Evolutionary conservation across 2,329 filamentous ascomycete species (phyloP), one percentile per base, ranked within the genome.

Genomic region (Stemphylium vesicarium): DNA sequence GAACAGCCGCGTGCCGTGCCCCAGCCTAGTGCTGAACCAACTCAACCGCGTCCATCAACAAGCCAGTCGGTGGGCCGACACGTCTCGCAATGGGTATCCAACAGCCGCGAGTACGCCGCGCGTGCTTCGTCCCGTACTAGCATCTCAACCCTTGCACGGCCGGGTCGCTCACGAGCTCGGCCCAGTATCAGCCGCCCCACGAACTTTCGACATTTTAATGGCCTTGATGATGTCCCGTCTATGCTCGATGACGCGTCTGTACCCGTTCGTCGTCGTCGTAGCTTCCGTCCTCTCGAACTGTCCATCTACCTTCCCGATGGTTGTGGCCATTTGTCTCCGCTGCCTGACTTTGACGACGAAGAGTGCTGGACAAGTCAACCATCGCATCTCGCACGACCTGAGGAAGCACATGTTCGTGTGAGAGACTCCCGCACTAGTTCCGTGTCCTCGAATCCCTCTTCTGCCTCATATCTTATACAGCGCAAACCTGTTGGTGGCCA

Each of bases 261-360:
- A 60, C 69, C 71, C 4, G 48, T 71, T 13, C 66, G 71, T 31
- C 65, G 72, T 7, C 64, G 71, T 36, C 65, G 70, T 31, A 74
- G 70, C 56, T 77, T 77, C 52, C 64, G 70, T 22, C 76, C 75
- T 4, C 59, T 78, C 5, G 72, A 78, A 40, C 63, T 78, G 1
- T 76, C 73, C 11, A 77, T 78, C 31, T 77, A 77, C 46, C 56
- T 72, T 3, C 66, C 67, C 12, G 64, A 73, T 33, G 68, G 69
- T 5, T 64, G 61, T 32, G 62, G 65, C 29, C 63, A 70, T 31
- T 64, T 78, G 3, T 77, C 75, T 12, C 75, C 75, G 8, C 63
- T 78, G 5, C 76, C 76, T 13, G 72, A 78, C 54, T 78, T 78
- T 42, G 56, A 63, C 15, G 60, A 60, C 4, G 63, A 65, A 16